Evolutionary conservation across 2,329 filamentous ascomycete genomes (phyloP).

Genomic region (Cytospora piceicola): DNA sequence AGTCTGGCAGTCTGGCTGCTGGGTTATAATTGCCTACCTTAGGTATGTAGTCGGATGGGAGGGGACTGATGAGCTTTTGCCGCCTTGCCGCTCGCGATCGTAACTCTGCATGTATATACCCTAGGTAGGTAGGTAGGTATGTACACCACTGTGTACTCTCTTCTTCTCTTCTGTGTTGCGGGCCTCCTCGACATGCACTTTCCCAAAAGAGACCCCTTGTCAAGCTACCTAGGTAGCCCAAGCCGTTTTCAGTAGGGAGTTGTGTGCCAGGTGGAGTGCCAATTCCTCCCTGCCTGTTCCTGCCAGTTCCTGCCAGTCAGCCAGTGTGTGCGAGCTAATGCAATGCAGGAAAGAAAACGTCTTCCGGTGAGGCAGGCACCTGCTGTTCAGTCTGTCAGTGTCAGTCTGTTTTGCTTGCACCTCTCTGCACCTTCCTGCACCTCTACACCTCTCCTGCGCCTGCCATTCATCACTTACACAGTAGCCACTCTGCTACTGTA

Average conservation of each 20-base stretch:
- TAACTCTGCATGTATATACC: not conserved
- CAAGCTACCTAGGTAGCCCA: slow-evolving; percentile 13
- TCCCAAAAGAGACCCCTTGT: slow-evolving; percentile 13
- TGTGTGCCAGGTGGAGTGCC: not conserved
- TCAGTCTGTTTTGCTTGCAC: too few relatives aligned
- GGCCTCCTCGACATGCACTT: not conserved
- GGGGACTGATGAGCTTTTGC: not conserved
- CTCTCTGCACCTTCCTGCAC: not conserved
- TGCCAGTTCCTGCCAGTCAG: not conserved
- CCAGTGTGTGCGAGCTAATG: slow-evolving; percentile 4
- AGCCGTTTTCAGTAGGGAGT: slow-evolving; percentile 1
- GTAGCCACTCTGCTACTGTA: not conserved
- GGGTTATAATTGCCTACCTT: too few relatives aligned
- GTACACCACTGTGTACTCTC: too few relatives aligned
- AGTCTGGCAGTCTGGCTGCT: too few relatives aligned
- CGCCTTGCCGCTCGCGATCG: not conserved
- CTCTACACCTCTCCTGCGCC: not conserved
- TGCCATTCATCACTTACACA: not conserved
- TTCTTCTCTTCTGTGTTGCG: slow-evolving; percentile 2
- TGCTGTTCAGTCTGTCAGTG: too few relatives aligned
- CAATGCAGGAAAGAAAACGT: not conserved
- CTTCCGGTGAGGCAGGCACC: slow-evolving; percentile 1
- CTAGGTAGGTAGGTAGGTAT: too few relatives aligned
- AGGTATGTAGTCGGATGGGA: too few relatives aligned
- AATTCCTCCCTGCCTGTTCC: too few relatives aligned